These are phyloP conservation scores for Nigrospora sphaerica DNA, from an alignment of 2,329 filamentous ascomycete species.

Conservation along the genomic window DNA sequence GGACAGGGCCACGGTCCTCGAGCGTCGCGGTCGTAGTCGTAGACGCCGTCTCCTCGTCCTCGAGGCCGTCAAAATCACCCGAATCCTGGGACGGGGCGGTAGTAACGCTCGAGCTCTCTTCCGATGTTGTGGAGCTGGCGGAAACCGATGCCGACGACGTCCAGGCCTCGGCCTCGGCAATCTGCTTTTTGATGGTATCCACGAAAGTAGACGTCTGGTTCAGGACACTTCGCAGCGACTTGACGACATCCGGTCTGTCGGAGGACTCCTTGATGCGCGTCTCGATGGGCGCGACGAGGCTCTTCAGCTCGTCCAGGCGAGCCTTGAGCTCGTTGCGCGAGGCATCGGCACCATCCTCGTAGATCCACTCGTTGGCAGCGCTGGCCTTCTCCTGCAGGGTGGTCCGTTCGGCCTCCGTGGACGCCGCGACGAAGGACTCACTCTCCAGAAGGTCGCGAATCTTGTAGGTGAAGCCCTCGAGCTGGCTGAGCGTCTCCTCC, in stretches of 20 bases:
- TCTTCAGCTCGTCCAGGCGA: conserved; percentile 69
- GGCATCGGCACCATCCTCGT: conserved; percentile 75
- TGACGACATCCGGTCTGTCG: conserved; percentile 63
- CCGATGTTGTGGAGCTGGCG: conserved; percentile 31
- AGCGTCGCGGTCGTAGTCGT: conserved; percentile 32
- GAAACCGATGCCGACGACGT: conserved; percentile 45
- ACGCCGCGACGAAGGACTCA: conserved; percentile 63
- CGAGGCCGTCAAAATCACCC: conserved; percentile 65
- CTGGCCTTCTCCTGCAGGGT: conserved; percentile 62
- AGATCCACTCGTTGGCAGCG: conserved; percentile 80
- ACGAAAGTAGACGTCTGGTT: conserved; percentile 66
- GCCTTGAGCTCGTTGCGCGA: conserved; percentile 66
- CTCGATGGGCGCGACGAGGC: conserved; percentile 70
- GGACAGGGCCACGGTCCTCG: conserved; percentile 46
- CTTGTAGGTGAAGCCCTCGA: conserved; percentile 92
- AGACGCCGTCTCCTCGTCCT: conserved; percentile 53
- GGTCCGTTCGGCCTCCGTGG: conserved; percentile 61
- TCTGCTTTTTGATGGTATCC: conserved; percentile 60
- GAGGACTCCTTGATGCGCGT: conserved; percentile 65
- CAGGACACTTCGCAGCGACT: conserved; percentile 62
- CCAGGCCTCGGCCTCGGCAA: conserved; percentile 59
- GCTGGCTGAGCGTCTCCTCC: conserved; percentile 82
- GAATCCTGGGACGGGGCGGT: conserved; percentile 36
- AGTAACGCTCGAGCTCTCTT: conserved; percentile 31
- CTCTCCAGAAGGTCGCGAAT: conserved; percentile 76